Conservation (phyloP, 495 filamentous ascomycete genomes). For the Aspergillus egyptiacus region DNA sequence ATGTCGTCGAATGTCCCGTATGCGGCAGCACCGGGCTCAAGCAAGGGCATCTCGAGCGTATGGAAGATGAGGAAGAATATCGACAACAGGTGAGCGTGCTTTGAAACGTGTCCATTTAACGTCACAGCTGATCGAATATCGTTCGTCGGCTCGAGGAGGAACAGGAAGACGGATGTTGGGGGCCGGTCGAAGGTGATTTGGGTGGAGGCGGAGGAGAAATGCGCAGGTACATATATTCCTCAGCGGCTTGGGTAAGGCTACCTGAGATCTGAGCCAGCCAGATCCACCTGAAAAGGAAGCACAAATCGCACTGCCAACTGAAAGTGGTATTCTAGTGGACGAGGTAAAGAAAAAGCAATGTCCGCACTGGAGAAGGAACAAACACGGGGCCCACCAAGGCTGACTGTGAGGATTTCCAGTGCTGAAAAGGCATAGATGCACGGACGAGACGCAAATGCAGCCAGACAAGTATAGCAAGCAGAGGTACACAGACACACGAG, state of each 20-base stretch:
- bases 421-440: slow-evolving; percentile 13
- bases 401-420: slow-evolving; percentile 12
- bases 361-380: neutral
- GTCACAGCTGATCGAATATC: neutral
- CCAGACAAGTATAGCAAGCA: slow-evolving; percentile 7
- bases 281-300: slow-evolving; percentile 17
- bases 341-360: slow-evolving; percentile 10
- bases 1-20: slow-evolving; percentile 37
- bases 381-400: slow-evolving; percentile 11
- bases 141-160: slow-evolving; percentile 3
- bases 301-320: slow-evolving; percentile 17
- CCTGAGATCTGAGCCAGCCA: slow-evolving; percentile 22
- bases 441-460: neutral
- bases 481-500: slow-evolving; percentile 11
- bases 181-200: no score
- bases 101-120: slow-evolving; percentile 25
- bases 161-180: no score
- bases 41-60: slow-evolving; percentile 32
- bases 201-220: neutral
- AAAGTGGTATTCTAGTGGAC: slow-evolving; percentile 18
- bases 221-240: neutral
- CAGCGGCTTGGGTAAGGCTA: slow-evolving; percentile 9
- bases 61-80: slow-evolving; percentile 7
- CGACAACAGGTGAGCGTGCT: neutral
- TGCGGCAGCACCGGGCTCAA: slow-evolving; percentile 32